phyloP scores from a whole-genome alignment of 495 filamentous ascomycete species.

The Aspergillus heteromorphus region DNA sequence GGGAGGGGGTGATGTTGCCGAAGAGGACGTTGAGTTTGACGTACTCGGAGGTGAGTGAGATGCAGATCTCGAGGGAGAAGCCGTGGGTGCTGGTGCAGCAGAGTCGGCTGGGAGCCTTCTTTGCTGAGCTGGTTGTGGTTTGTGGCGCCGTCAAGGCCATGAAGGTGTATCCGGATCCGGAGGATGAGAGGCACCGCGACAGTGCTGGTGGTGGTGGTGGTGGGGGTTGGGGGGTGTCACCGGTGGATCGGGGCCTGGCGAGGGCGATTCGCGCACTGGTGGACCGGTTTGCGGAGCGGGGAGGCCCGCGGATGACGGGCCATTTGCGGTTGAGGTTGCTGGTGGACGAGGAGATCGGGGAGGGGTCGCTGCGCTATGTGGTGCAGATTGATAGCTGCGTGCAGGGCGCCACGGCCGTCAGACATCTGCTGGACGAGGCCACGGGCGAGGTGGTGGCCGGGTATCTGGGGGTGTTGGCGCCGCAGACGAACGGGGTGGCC shows the following conservation, averaged over 20 bases:
- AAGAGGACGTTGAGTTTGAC: conserved; percentile 48
- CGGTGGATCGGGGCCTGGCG: conserved; percentile 45
- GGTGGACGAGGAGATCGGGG: conserved; percentile 44
- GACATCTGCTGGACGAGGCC: conserved; percentile 22
- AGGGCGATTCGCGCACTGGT: conserved; percentile 59
- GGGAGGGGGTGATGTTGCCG: conserved; percentile 52
- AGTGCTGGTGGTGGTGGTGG: too few relatives aligned
- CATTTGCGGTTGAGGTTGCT: conserved; percentile 66
- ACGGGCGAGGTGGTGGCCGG: conserved; percentile 17
- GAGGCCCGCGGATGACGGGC: conserved; percentile 52
- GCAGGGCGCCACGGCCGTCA: conserved; percentile 27
- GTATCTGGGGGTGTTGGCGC: conserved; percentile 35
- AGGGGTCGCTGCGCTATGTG: conserved; percentile 32
- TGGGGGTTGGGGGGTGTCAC: conserved; percentile 52
- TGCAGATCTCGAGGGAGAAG: conserved; percentile 48
- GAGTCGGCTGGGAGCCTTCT: conserved; percentile 58
- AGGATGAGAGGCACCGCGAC: too few relatives aligned
- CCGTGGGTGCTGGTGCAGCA: conserved; percentile 70
- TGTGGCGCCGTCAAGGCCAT: conserved; percentile 56
- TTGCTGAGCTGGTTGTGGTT: conserved; percentile 62
- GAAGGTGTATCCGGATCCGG: conserved; percentile 48
- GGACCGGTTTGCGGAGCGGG: conserved; percentile 44
- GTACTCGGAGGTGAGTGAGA: conserved; percentile 44
- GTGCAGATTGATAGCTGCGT: conserved; percentile 36
- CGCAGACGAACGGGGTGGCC: neutral